phyloP scores from a whole-genome alignment of 1,139 yeast genomes.

The Pneumocystis jirovecii region DNA sequence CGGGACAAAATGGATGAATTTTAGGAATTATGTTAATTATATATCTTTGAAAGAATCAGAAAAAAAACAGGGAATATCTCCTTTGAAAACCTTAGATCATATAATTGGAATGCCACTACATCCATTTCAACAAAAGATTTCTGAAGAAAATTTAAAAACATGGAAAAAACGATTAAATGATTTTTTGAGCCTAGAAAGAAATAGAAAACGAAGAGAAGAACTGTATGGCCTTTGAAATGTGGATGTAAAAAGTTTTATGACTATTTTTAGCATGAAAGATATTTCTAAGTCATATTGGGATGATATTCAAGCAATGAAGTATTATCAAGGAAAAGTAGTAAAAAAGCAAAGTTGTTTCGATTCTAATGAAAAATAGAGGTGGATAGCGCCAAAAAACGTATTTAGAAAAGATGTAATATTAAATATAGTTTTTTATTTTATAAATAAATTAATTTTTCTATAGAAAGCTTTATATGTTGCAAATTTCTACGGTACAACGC shows the following conservation, averaged over 20 bases:
- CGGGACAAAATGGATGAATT: background rate
- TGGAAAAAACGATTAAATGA: conserved; percentile 30
- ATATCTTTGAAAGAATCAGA: background rate
- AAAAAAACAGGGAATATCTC: background rate
- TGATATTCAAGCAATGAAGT: conserved; percentile 12
- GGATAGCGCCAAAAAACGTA: conserved; percentile 11
- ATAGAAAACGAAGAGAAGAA: conserved; percentile 21
- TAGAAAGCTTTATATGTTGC: conserved; percentile 64
- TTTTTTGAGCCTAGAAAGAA: conserved; percentile 33
- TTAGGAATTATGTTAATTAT: background rate
- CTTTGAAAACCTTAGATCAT: background rate
- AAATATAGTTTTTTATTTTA: background rate
- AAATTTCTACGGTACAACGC: conserved; percentile 50
- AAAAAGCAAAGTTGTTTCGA: background rate
- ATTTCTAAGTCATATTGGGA: conserved; percentile 5
- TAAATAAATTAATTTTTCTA: background rate
- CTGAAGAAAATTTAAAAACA: conserved; percentile 26
- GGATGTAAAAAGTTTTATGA: conserved; percentile 18
- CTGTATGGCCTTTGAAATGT: conserved; percentile 17
- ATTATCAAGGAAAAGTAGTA: conserved; percentile 7
- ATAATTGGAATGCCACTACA: conserved; percentile 34
- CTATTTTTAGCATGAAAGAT: conserved; percentile 20
- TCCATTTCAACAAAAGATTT: conserved; percentile 28
- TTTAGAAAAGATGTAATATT: conserved; percentile 5
- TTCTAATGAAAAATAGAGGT: background rate